These are phyloP conservation scores for Salix viminalis DNA, from an alignment of 345 rosid genomes.

Conservation along the genomic window DNA sequence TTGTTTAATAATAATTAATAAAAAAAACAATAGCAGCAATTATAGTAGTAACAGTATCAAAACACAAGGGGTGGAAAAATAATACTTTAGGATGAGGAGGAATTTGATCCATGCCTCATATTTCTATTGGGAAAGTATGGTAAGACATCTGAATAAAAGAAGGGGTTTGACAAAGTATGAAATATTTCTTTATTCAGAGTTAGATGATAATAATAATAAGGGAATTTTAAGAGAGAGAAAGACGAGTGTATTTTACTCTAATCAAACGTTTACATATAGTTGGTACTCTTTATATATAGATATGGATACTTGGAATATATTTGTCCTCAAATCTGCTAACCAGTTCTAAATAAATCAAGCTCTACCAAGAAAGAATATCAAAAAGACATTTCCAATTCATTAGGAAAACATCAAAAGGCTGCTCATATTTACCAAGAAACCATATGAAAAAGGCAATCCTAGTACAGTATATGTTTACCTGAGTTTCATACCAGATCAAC, in stretches of 20 bases:
- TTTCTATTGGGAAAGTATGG: background rate
- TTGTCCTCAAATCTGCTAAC: background rate
- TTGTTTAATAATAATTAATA: too few species aligned
- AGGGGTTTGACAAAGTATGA: background rate
- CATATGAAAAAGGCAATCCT: background rate
- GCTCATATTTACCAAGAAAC: background rate
- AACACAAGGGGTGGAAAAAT: background rate
- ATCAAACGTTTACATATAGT: background rate
- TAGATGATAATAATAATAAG: background rate
- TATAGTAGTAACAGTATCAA: background rate
- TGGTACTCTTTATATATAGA: background rate
- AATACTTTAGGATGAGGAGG: background rate
- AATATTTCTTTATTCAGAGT: background rate
- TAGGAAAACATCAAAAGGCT: background rate
- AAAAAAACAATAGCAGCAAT: background rate
- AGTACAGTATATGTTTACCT: conserved; percentile 26
- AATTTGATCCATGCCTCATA: background rate
- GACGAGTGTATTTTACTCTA: background rate
- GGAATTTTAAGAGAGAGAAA: background rate
- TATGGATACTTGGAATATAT: background rate
- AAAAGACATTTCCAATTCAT: background rate
- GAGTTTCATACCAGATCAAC: conserved; percentile 7
- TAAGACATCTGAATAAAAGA: background rate
- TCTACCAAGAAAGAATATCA: background rate
- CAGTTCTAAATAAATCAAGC: background rate